Conservation (phyloP, 2,329 filamentous ascomycete species). For the Didymella keratinophila region DNA sequence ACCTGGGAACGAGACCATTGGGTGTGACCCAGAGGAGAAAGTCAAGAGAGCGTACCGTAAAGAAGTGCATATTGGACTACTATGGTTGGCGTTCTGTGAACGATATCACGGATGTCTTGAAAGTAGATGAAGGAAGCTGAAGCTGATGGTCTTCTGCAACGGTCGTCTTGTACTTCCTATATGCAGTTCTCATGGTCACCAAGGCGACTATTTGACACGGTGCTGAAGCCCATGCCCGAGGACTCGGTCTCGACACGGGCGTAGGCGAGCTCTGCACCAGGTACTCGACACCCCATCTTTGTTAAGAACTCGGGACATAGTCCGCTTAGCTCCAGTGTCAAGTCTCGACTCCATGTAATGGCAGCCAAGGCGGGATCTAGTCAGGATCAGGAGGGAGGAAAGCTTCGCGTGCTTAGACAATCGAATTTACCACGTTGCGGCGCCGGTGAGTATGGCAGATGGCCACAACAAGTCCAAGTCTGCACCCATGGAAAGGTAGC, state of each 20-base stretch:
- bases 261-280: not conserved
- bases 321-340: too few species aligned
- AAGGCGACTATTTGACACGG: not conserved
- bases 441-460: not conserved
- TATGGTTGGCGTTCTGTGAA: not conserved
- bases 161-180: not conserved
- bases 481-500: not conserved
- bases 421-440: not conserved
- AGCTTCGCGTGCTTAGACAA: not conserved
- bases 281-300: not conserved
- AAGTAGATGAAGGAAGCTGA: not conserved
- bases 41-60: not conserved
- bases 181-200: not conserved
- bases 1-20: not conserved
- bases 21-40: not conserved
- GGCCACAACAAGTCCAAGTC: not conserved
- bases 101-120: too few species aligned
- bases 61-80: not conserved
- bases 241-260: not conserved
- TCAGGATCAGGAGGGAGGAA: not conserved
- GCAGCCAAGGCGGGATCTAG: not conserved
- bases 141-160: not conserved
- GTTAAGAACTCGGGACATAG: not conserved
- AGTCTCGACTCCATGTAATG: not conserved
- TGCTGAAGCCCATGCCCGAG: not conserved